Percentiles rank a stretch among this genome's conserved stretches.
Conservation (phyloP, 331 rosid species). For the Prunus yedoensis region DNA sequence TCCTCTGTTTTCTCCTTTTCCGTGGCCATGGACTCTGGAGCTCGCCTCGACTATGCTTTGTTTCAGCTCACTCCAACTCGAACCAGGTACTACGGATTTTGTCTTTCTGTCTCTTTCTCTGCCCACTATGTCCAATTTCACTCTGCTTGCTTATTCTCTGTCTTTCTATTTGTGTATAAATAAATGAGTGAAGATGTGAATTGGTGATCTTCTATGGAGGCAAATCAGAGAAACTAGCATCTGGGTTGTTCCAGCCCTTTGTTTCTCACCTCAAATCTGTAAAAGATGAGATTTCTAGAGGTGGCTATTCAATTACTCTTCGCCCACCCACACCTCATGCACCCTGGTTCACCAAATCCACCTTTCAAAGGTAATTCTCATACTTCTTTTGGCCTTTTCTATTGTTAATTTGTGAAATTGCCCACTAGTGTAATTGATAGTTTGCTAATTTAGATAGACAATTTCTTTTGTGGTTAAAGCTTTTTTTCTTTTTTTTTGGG, state of each 20-base stretch:
- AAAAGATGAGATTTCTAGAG: conserved; percentile 65
- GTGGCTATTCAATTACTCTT: conserved; percentile 65
- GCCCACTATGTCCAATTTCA: neutral
- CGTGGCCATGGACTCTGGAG: conserved; percentile 3
- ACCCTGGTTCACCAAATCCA: conserved; percentile 58
- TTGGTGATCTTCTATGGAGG: conserved; percentile 47
- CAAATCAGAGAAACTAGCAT: conserved; percentile 52
- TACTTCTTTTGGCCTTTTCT: neutral
- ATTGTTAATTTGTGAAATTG: neutral
- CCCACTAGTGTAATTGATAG: neutral
- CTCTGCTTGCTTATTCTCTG: neutral
- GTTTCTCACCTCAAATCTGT: conserved; percentile 51
- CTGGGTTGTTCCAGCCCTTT: conserved; percentile 64
- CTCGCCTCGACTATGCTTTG: conserved; percentile 14
- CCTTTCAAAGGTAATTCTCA: conserved; percentile 52
- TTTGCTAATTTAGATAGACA: neutral
- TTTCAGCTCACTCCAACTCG: conserved; percentile 27
- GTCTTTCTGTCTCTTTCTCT: too few species aligned
- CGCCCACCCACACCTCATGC: conserved; percentile 45
- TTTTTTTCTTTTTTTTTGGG: neutral
- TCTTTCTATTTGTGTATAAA: conserved; percentile 3
- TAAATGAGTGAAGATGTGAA: conserved; percentile 44
- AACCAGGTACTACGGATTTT: conserved; percentile 2
- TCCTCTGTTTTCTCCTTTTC: neutral
- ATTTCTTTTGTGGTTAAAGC: neutral